Percentiles rank a stretch among this genome's conserved stretches.
These are phyloP conservation scores for Sporopachydermia lactativora DNA, from an alignment of 805 yeast genomes.

Conservation along the genomic window DNA sequence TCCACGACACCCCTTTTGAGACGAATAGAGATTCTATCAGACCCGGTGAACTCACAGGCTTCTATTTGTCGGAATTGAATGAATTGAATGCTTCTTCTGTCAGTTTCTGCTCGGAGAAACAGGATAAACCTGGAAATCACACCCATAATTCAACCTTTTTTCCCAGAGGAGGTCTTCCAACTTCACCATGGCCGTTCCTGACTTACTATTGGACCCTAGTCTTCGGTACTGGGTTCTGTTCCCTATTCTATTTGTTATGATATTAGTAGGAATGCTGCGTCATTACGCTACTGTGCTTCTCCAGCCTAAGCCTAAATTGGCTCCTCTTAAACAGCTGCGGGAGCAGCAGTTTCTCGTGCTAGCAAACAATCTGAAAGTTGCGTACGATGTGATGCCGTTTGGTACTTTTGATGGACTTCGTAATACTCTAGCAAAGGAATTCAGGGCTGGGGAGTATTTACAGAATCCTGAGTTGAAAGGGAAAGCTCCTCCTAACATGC, in stretches of 20 bases:
- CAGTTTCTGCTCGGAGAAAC: no score
- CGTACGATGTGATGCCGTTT: conserved; percentile 36
- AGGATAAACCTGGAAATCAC: no score
- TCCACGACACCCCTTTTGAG: no score
- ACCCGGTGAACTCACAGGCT: no score
- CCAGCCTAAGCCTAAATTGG: conserved; percentile 41
- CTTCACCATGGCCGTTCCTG: conserved; percentile 25
- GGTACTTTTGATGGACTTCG: conserved; percentile 42
- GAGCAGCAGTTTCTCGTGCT: conserved; percentile 53
- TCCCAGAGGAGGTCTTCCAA: no score
- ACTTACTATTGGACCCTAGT: conserved; percentile 61
- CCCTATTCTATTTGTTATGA: conserved; percentile 85
- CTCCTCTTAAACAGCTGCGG: conserved; percentile 33
- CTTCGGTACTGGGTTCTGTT: conserved; percentile 80
- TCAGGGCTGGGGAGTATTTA: conserved; percentile 40
- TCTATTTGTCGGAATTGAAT: no score
- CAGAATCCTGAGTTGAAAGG: conserved; percentile 32
- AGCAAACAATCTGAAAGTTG: conserved; percentile 41
- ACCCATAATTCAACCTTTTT: no score
- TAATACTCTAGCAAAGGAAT: conserved; percentile 28
- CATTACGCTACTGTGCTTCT: conserved; percentile 51
- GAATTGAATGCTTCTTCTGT: no score
- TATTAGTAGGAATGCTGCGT: conserved; percentile 68
- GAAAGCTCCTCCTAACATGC: conserved; percentile 38
- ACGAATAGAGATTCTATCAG: no score